Conservation (phyloP, 73 alveolate genomes). For the Durusdinium trenchii region DNA sequence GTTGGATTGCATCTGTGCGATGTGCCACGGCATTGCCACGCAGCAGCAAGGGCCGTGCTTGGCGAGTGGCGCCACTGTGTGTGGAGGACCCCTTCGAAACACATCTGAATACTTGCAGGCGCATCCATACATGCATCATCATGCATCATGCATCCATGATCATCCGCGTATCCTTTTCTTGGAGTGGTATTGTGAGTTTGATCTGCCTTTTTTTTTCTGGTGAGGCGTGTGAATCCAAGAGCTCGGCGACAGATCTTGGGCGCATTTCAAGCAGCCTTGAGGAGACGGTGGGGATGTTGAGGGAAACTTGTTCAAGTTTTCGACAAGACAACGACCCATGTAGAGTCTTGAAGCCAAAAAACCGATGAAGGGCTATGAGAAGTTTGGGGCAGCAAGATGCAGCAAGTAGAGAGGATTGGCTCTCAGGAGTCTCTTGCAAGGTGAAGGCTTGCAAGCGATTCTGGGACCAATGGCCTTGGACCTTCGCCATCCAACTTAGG, state of each 20-base stretch:
- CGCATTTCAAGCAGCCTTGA: slow-evolving; percentile 50
- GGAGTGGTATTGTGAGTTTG: too few species aligned
- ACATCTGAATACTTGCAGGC: slow-evolving; percentile 63
- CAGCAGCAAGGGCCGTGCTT: slow-evolving; percentile 12
- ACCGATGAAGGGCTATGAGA: neutral
- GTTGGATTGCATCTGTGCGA: slow-evolving; percentile 50
- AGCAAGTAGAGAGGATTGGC: neutral
- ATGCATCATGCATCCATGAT: too few species aligned
- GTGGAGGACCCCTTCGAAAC: slow-evolving; percentile 82
- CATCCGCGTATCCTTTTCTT: too few species aligned
- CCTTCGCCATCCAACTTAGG: neutral
- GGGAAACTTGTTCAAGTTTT: neutral
- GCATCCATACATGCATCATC: too few species aligned
- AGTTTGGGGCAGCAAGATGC: too few species aligned
- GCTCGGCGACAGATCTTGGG: slow-evolving; percentile 62
- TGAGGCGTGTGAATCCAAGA: slow-evolving; percentile 70
- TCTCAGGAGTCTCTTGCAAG: slow-evolving; percentile 52
- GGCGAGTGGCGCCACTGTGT: slow-evolving; percentile 76
- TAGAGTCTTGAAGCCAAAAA: neutral
- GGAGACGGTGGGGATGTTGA: neutral
- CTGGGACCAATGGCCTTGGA: slow-evolving; percentile 25
- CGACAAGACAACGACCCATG: neutral
- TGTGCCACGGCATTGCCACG: slow-evolving; percentile 18
- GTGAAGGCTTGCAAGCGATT: slow-evolving; percentile 50
- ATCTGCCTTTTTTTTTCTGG: neutral